phyloP scores from a whole-genome alignment of 495 filamentous ascomycete genomes.

The Geoglossum glabrum region DNA sequence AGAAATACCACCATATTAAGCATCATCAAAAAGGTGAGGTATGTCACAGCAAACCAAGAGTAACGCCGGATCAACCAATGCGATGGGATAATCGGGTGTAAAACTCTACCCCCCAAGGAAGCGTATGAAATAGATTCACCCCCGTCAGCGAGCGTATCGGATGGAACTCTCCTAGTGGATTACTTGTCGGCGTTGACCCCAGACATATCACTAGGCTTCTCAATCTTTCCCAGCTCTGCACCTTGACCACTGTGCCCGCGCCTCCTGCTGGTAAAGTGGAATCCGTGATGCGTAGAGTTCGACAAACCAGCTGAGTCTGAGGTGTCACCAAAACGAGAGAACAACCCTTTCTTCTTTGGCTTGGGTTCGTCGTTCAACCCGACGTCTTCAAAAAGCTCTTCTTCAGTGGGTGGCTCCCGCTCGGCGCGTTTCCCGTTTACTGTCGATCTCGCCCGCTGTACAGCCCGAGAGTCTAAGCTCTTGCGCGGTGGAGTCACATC shows the following conservation, averaged over 20 bases:
- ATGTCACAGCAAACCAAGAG: neutral
- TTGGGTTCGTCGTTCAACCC: constrained; percentile 57
- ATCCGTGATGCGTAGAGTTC: constrained; percentile 30
- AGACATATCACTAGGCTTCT: constrained; percentile 5
- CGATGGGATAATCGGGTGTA: neutral
- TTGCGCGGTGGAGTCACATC: constrained; percentile 40
- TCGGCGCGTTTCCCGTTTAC: constrained; percentile 2
- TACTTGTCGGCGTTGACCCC: neutral
- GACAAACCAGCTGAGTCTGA: constrained; percentile 14
- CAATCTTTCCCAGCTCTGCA: constrained; percentile 43
- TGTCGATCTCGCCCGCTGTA: neutral
- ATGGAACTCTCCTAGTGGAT: neutral
- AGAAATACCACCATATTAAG: neutral
- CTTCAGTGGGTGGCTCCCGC: constrained; percentile 21
- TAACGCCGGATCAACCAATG: neutral
- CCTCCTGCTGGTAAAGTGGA: constrained; percentile 52
- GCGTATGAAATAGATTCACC: neutral
- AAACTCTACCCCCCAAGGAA: neutral
- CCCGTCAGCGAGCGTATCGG: neutral
- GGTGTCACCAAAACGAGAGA: constrained; percentile 63
- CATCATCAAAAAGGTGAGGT: neutral
- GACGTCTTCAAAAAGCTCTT: constrained; percentile 80
- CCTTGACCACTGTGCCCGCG: constrained; percentile 53
- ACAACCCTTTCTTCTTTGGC: constrained; percentile 64
- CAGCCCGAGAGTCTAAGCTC: constrained; percentile 45